A percentile compares a stretch with the other conserved stretches of the same genome.
phyloP scores from a whole-genome alignment of 805 yeast species.

The Schizosaccharomyces lindneri region DNA sequence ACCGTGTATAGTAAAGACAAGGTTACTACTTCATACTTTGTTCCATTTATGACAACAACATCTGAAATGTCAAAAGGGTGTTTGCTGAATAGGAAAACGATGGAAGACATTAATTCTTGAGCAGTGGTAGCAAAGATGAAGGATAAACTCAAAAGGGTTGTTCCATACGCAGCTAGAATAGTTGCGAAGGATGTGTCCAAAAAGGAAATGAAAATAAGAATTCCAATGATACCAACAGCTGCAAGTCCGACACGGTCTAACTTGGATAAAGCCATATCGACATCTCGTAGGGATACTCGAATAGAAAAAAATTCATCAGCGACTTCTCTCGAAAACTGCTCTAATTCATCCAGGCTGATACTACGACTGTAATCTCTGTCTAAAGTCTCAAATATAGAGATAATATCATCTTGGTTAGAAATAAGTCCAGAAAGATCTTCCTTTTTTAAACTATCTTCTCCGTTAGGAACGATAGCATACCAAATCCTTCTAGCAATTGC shows the following conservation, averaged over 20 bases:
- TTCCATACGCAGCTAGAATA: constrained; percentile 19
- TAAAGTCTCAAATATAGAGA: constrained; percentile 7
- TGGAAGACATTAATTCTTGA: constrained; percentile 17
- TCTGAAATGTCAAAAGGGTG: constrained; percentile 22
- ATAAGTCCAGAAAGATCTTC: constrained; percentile 10
- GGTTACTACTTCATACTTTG: constrained; percentile 12
- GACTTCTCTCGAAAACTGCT: constrained; percentile 12
- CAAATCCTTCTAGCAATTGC: constrained; percentile 17
- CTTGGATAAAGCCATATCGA: constrained; percentile 18
- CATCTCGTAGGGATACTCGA: constrained; percentile 16
- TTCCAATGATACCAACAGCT: constrained; percentile 13
- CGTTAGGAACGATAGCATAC: constrained; percentile 16
- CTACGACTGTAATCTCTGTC: constrained; percentile 17
- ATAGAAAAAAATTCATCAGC: constrained; percentile 16
- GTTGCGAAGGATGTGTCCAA: constrained; percentile 18
- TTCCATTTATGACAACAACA: constrained; percentile 13
- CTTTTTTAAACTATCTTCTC: constrained; percentile 16
- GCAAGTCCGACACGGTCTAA: constrained; percentile 16
- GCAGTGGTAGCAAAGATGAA: constrained; percentile 17
- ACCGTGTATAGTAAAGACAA: constrained; percentile 17
- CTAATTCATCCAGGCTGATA: constrained; percentile 16
- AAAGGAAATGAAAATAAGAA: constrained; percentile 18
- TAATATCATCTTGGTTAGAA: not conserved
- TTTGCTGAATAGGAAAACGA: constrained; percentile 18
- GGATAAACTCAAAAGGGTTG: constrained; percentile 17